Evolutionary conservation across 306 rosid species (phyloP), one percentile per base, ranked within the genome.

Genomic region (Astragalus membranaceus): DNA sequence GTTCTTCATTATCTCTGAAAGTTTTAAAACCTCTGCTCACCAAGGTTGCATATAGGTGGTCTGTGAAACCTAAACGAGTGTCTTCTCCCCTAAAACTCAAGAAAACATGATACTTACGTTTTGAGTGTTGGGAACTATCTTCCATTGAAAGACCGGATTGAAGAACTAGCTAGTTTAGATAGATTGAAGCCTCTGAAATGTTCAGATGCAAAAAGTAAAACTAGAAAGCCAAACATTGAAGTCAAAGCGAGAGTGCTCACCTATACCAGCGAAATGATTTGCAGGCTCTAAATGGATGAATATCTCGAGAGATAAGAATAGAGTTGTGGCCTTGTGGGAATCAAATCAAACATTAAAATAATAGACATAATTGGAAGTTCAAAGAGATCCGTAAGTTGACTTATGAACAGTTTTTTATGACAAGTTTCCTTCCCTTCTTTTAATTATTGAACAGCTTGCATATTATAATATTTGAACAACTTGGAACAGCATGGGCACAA

Each of bases 11-110:
- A 67, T 70, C 75, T 15, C 66, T 55, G 66, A 55, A 70, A 0
- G 75, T 29, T 9, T n/a, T 46, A 8, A 70, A 14, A 5, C 66
- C 1, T 10, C 10, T 70, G 8, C 11, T 26, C 2, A 4, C 4
- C 44, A 56, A 43, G 23, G 65, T 46, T 7, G 32, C 44, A 17
- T 55, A 56, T 26, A 70, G 30, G 7, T 70, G 66, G 6, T 70
- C 75, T 0, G 55, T 43, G 66, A 70, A 70, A 6, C 41, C 43
- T 2, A 23, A 16, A 12, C 66, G 66, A 0, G 75, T 70, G 33
- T 70, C 75, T 8, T 26, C 30, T n/a, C 73, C 79, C 59, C 79
- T 75, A 46, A 75, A 65, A 56, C 73, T 75, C 73, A 75, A 66
- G 73, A 75, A 75, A 33, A 75, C 59, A 20, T 75, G 79, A 39